These are phyloP conservation scores for Ogataea nitratoaversa DNA, from an alignment of 805 yeast species.

Conservation along the genomic window DNA sequence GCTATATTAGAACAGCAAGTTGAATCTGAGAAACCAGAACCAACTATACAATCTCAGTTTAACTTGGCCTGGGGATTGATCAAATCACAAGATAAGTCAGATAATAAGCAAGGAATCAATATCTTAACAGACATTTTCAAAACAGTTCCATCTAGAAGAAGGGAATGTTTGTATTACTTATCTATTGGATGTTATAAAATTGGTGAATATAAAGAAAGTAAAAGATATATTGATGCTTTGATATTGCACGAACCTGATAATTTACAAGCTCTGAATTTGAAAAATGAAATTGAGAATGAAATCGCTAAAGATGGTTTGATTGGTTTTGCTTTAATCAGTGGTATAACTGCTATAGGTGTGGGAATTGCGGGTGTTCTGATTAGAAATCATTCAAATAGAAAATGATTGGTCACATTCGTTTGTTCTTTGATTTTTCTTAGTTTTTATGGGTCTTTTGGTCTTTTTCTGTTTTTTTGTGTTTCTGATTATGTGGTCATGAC, in stretches of 20 bases:
- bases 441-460: too few species aligned
- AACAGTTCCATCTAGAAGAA: conserved; percentile 74
- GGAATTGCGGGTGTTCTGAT: conserved; percentile 32
- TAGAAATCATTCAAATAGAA: conserved; percentile 14
- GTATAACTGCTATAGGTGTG: conserved; percentile 80
- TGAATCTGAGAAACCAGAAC: conserved; percentile 72
- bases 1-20: conserved; percentile 74
- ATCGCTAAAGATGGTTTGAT: conserved; percentile 83
- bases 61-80: conserved; percentile 96
- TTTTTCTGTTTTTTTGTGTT: neutral
- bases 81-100: conserved; percentile 56
- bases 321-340: conserved; percentile 85
- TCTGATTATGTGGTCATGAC: neutral
- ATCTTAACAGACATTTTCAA: conserved; percentile 67
- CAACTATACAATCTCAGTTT: conserved; percentile 79
- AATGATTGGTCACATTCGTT: conserved; percentile 1
- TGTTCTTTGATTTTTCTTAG: neutral
- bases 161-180: conserved; percentile 86
- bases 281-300: conserved; percentile 75
- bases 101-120: conserved; percentile 76
- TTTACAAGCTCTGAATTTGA: conserved; percentile 66
- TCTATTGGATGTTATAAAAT: conserved; percentile 84
- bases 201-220: conserved; percentile 82
- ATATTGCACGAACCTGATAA: conserved; percentile 80
- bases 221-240: conserved; percentile 77